phyloP scores from a whole-genome alignment of 208 protist species.

The Crithidia acanthocephali region DNA sequence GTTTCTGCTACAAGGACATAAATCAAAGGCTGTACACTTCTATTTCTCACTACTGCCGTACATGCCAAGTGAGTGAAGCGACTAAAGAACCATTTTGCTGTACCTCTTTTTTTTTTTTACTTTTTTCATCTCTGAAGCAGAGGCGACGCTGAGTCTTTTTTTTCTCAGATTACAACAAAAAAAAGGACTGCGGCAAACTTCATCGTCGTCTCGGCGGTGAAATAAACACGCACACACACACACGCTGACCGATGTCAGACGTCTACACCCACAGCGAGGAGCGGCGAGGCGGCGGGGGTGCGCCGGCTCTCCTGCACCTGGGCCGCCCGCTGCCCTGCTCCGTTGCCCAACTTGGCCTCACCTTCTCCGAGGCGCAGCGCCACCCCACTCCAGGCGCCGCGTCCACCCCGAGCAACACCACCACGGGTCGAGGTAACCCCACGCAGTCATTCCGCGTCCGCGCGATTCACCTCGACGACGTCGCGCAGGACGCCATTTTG shows the following conservation, averaged over 20 bases:
- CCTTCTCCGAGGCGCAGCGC: neutral
- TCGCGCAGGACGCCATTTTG: conserved; percentile 58
- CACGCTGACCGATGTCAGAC: neutral
- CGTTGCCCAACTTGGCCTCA: neutral
- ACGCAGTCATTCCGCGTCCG: conserved; percentile 28
- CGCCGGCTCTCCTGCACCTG: conserved; percentile 8
- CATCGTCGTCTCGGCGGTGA: neutral
- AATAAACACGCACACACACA: neutral
- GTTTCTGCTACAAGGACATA: too few relatives aligned
- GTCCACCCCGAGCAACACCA: neutral
- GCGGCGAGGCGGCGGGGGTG: neutral
- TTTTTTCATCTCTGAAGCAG: too few relatives aligned
- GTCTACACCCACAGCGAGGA: neutral
- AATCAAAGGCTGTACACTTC: too few relatives aligned
- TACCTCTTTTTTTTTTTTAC: too few relatives aligned
- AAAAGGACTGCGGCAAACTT: too few relatives aligned
- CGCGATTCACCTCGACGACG: conserved; percentile 56
- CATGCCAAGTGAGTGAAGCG: too few relatives aligned
- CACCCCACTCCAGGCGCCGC: neutral
- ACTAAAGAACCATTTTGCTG: too few relatives aligned
- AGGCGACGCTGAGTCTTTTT: too few relatives aligned
- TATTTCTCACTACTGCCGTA: too few relatives aligned
- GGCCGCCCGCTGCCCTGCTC: conserved; percentile 3
- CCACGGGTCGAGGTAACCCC: neutral
- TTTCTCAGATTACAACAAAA: too few relatives aligned